Conservation (phyloP, 495 filamentous ascomycete species). For the Penicillium pancosmium region DNA sequence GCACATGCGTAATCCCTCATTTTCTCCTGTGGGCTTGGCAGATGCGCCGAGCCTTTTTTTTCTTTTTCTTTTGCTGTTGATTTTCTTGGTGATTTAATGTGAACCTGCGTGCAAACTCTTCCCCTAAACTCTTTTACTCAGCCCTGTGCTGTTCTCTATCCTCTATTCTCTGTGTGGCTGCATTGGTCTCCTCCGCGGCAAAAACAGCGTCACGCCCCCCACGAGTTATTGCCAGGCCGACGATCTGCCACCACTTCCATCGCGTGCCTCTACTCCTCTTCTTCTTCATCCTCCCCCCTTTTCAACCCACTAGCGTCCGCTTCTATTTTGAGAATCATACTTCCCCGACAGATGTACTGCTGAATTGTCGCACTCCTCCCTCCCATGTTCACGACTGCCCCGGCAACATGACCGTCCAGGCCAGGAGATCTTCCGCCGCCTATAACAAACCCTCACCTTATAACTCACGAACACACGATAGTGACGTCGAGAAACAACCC, state of each 20-base stretch:
- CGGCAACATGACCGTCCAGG: slow-evolving; percentile 41
- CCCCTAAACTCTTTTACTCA: not conserved
- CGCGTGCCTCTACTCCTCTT: slow-evolving; percentile 15
- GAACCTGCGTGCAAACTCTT: not conserved
- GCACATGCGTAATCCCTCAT: slow-evolving; percentile 2
- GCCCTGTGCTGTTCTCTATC: not conserved
- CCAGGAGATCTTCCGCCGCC: slow-evolving; percentile 38
- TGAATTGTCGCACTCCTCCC: slow-evolving; percentile 8
- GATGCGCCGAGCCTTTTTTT: slow-evolving; percentile 7
- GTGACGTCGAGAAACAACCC: slow-evolving; percentile 44
- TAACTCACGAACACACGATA: slow-evolving; percentile 21
- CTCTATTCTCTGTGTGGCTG: not conserved
- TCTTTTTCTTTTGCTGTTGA: not conserved
- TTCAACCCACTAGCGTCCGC: slow-evolving; percentile 10
- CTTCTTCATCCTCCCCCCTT: not conserved
- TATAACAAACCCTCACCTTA: slow-evolving; percentile 34
- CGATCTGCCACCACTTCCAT: slow-evolving; percentile 23
- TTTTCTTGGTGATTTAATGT: not conserved
- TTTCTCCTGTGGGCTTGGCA: slow-evolving; percentile 15
- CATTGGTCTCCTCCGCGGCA: not conserved
- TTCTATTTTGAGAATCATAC: not conserved
- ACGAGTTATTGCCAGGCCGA: slow-evolving; percentile 25
- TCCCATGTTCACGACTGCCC: slow-evolving; percentile 22
- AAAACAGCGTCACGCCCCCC: not conserved
- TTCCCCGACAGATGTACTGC: slow-evolving; percentile 4